Percentiles rank a stretch among this genome's conserved stretches.
Evolutionary conservation across 192 early-diverging fungal species (phyloP).

Genomic region (Backusella luteola): DNA sequence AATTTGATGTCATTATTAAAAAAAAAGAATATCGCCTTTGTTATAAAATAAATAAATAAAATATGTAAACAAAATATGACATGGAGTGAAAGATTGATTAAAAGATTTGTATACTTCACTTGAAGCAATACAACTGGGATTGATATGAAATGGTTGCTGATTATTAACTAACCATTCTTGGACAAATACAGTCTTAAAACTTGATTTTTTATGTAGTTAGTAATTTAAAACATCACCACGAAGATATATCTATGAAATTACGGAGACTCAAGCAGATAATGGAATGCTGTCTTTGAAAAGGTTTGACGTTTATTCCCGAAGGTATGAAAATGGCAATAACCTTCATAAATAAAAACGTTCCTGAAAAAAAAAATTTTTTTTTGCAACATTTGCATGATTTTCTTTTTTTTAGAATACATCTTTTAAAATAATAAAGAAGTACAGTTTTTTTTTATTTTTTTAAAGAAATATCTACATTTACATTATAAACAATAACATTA

Average conservation of each 20-base stretch:
- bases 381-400: neutral
- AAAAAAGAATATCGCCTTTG: neutral
- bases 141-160: neutral
- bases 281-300: neutral
- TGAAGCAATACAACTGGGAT: neutral
- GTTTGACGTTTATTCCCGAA: neutral
- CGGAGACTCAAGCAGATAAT: neutral
- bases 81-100: neutral
- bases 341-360: neutral
- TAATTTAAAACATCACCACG: neutral
- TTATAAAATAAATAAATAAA: neutral
- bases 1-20: neutral
- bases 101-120: neutral
- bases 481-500: neutral
- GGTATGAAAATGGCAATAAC: neutral
- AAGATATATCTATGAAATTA: neutral
- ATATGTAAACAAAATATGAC: neutral
- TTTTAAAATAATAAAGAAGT: neutral
- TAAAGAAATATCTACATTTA: slow-evolving; percentile 4
- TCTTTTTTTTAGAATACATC: neutral
- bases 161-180: neutral
- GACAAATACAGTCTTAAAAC: neutral
- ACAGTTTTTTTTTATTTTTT: neutral
- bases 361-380: neutral
- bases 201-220: neutral